Percentiles rank a stretch among this genome's conserved stretches.
Conservation (phyloP, 192 early-diverging fungal species). For the Physocladia obscura region DNA sequence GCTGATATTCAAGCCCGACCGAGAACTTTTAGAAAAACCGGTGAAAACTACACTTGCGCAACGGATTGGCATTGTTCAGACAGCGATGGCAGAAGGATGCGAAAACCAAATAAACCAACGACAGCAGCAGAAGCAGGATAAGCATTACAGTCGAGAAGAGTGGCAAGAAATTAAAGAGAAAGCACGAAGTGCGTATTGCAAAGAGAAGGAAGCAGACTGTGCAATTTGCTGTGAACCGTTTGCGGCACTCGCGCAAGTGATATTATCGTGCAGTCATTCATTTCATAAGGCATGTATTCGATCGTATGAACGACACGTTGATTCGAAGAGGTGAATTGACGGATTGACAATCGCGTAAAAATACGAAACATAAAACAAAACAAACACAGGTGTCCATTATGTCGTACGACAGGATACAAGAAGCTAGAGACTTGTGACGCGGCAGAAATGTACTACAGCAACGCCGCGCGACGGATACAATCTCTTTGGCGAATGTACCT, state of each 20-base stretch:
- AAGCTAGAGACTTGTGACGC: slow-evolving; percentile 5
- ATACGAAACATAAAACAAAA: background rate
- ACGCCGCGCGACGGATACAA: slow-evolving; percentile 11
- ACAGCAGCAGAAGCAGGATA: too few relatives aligned
- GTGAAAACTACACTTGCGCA: slow-evolving; percentile 6
- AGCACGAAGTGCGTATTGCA: background rate
- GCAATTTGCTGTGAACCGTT: slow-evolving; percentile 26
- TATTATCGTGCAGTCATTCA: slow-evolving; percentile 2
- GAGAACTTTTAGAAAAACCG: slow-evolving; percentile 9
- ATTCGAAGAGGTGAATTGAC: background rate
- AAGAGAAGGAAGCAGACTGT: background rate
- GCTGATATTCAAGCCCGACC: too few relatives aligned
- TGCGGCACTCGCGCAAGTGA: background rate
- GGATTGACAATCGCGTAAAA: background rate
- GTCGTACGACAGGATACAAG: background rate
- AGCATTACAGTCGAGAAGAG: background rate
- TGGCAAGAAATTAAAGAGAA: slow-evolving; percentile 12
- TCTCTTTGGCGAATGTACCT: slow-evolving; percentile 6
- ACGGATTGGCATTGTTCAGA: slow-evolving; percentile 5
- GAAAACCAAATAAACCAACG: background rate
- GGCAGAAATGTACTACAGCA: background rate
- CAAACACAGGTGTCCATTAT: background rate
- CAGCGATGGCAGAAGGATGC: background rate
- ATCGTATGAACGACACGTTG: slow-evolving; percentile 8
- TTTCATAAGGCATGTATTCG: slow-evolving; percentile 15